Evolutionary conservation across 1,139 yeast genomes (phyloP), one percentile per base, ranked within the genome.

Genomic region (Candida sp.): DNA sequence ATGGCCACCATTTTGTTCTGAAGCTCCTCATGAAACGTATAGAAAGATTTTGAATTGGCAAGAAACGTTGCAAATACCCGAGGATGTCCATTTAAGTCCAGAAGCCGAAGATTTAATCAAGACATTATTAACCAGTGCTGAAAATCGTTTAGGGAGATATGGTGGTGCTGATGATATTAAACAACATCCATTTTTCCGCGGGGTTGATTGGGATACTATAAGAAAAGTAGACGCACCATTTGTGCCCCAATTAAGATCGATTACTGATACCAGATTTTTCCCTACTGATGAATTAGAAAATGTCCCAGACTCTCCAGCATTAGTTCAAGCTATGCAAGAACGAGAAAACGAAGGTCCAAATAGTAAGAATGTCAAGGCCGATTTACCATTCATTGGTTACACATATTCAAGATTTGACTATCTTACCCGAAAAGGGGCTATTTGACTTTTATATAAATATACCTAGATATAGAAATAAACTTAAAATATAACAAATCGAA

Each of bases 1-100:
- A 19, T 93, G 99, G 98, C 99, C 99, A 21, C 99, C 99, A 44
- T 93, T 93, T 68, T 95, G 99, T 68, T 87, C 96, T 1, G 99
- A 93, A 61, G 89, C 97, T 4, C 98, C 99, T n/a, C 97, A 91
- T 55, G 99, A 93, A 57, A 93, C 99, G 0, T 93, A 93, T 64
- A 77, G 95, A 47, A 95, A 93, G 77, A 93, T 93, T 59, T 74
- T 95, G 60, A 88, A 90, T 64, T 95, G 97, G 91, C 95, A 87
- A 59, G 97, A 93, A 60, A 84, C 96, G 2, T 71, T 93, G 55
- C 87, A 84, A 50, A 89, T 93, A 58, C 99, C 99, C 1, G 98
- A 91, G 54, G 99, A 95, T 58, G 85, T 93, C 42, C 99, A 93
- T 65, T 73, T 93, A 42, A 84, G 95, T 19, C 89, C 95, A 1